phyloP scores from a whole-genome alignment of 257 asterid species.

The Fraxinus cuspidata region DNA sequence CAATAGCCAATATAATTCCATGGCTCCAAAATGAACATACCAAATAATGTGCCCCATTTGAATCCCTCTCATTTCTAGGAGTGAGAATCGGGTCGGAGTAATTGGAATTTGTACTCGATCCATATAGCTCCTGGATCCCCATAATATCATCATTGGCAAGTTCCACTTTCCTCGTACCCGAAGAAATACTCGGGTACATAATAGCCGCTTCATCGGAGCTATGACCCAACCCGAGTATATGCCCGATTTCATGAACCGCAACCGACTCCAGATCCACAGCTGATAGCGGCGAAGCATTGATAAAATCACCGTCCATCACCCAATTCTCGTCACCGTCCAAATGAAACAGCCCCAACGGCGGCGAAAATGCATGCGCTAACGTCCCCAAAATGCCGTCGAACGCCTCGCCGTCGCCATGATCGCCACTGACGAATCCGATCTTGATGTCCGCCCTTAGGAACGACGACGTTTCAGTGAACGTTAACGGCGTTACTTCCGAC shows the following conservation, averaged over 20 bases:
- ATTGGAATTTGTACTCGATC: conserved; percentile 65
- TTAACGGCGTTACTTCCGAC: conserved; percentile 76
- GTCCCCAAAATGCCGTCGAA: conserved; percentile 86
- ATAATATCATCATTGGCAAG: conserved; percentile 54
- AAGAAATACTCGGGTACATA: conserved; percentile 70
- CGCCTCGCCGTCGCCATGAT: conserved; percentile 87
- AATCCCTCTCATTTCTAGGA: conserved; percentile 44
- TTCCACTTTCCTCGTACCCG: conserved; percentile 66
- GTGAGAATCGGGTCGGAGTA: conserved; percentile 42
- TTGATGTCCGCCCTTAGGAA: conserved; percentile 52
- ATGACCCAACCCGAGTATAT: conserved; percentile 86
- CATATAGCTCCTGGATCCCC: conserved; percentile 70
- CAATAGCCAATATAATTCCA: conserved; percentile 16
- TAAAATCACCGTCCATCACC: conserved; percentile 67
- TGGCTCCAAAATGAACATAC: conserved; percentile 11
- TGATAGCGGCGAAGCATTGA: conserved; percentile 40
- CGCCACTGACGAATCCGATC: conserved; percentile 63
- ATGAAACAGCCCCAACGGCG: conserved; percentile 68
- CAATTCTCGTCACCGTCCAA: conserved; percentile 80
- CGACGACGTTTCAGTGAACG: conserved; percentile 50
- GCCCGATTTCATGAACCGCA: conserved; percentile 94
- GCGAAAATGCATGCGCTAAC: conserved; percentile 85
- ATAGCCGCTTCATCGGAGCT: conserved; percentile 72
- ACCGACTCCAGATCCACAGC: conserved; percentile 88
- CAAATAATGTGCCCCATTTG: conserved; percentile 31